These are phyloP conservation scores for Amylocarpus encephaloides DNA, from an alignment of 2,329 filamentous ascomycete species.

Conservation along the genomic window DNA sequence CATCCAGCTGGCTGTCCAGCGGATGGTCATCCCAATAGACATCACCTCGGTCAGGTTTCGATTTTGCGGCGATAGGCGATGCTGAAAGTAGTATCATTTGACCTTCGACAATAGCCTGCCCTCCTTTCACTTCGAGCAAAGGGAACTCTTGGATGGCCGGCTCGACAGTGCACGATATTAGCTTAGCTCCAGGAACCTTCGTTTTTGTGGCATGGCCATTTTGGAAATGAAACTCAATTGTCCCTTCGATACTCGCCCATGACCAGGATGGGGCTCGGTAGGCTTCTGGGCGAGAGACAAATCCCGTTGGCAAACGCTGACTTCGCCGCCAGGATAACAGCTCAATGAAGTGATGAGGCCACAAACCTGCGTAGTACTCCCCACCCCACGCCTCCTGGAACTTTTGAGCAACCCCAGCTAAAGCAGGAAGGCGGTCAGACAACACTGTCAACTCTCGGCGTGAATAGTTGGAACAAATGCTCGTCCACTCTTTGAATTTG, in stretches of 20 bases:
- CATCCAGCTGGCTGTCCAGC: neutral
- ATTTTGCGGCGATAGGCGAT: neutral
- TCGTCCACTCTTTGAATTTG: constrained; percentile 9
- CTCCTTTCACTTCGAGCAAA: neutral
- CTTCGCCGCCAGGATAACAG: constrained; percentile 6
- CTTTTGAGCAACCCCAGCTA: constrained; percentile 12
- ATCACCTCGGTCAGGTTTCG: neutral
- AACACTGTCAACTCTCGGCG: constrained; percentile 7
- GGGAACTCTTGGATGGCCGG: neutral
- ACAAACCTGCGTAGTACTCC: constrained; percentile 12
- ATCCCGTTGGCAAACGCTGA: neutral
- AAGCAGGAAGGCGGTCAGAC: constrained; percentile 13
- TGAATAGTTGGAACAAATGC: constrained; percentile 14
- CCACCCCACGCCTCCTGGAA: constrained; percentile 10
- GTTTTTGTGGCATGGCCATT: neutral
- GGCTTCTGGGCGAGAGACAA: neutral
- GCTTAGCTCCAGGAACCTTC: neutral
- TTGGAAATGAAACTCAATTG: constrained; percentile 3
- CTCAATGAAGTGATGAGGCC: constrained; percentile 11
- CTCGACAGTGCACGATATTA: neutral
- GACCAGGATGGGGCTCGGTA: constrained; percentile 3
- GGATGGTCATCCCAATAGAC: constrained; percentile 1
- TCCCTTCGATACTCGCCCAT: constrained; percentile 6
- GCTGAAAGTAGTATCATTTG: neutral
- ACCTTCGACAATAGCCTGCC: neutral